Evolutionary conservation across 345 rosid genomes (phyloP).

Genomic region (Crucihimalaya himalaica): DNA sequence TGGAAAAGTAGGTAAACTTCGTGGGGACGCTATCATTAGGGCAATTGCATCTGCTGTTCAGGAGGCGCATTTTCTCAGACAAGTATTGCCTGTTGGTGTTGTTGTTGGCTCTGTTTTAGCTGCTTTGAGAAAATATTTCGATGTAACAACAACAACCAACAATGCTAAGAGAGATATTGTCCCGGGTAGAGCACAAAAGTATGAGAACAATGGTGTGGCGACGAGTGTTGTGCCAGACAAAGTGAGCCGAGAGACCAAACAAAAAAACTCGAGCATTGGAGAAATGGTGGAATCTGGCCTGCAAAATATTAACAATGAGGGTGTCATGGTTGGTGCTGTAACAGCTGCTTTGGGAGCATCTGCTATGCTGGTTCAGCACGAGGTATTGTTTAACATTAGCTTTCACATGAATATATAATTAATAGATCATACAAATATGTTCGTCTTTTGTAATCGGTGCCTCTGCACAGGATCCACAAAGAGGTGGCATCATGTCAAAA

Average conservation of each 20-base stretch:
- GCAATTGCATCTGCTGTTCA: conserved; percentile 75
- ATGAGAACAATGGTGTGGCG: conserved; percentile 18
- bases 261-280: conserved; percentile 26
- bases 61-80: conserved; percentile 63
- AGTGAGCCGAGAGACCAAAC: conserved; percentile 31
- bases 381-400: conserved; percentile 50
- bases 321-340: conserved; percentile 79
- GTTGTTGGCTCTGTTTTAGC: conserved; percentile 89
- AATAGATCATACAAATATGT: background rate
- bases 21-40: conserved; percentile 56
- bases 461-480: conserved; percentile 43
- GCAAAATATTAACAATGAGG: conserved; percentile 43
- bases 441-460: background rate
- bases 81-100: conserved; percentile 79
- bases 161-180: conserved; percentile 38
- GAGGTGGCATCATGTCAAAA: conserved; percentile 39
- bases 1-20: conserved; percentile 57
- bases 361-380: conserved; percentile 63
- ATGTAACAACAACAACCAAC: conserved; percentile 50
- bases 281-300: conserved; percentile 41
- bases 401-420: background rate
- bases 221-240: conserved; percentile 28
- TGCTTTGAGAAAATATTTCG: conserved; percentile 70
- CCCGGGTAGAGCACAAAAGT: conserved; percentile 15
- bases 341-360: conserved; percentile 96